Percentiles rank a stretch among this genome's conserved stretches.
phyloP scores from a whole-genome alignment of 2,329 filamentous ascomycete species.

The Rosellinia necatrix region DNA sequence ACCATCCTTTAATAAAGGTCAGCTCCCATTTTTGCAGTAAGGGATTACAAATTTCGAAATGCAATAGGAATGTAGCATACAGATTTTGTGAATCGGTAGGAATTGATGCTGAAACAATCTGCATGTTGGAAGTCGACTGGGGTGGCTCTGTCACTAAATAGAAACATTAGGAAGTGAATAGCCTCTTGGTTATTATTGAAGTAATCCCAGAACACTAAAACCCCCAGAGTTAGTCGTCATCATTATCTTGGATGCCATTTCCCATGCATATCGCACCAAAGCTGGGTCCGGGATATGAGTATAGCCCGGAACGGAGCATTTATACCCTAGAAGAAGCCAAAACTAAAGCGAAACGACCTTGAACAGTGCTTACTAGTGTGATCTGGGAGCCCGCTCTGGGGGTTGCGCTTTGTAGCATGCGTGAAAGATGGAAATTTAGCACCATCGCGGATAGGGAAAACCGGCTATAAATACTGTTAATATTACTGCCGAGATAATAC shows the following conservation, averaged over 20 bases:
- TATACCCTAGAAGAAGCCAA: not conserved
- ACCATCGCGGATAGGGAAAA: constrained; percentile 35
- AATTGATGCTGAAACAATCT: constrained; percentile 54
- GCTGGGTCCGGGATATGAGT: not conserved
- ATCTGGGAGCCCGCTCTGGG: constrained; percentile 29
- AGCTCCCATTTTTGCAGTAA: constrained; percentile 53
- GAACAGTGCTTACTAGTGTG: constrained; percentile 15
- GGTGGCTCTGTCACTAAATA: constrained; percentile 56
- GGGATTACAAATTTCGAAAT: not conserved
- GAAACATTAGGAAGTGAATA: constrained; percentile 55
- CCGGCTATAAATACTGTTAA: constrained; percentile 20
- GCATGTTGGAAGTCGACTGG: constrained; percentile 52
- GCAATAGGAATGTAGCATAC: constrained; percentile 14
- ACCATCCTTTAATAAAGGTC: constrained; percentile 16
- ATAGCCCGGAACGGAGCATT: not conserved
- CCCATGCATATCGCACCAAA: too few relatives aligned
- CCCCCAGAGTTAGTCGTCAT: not conserved
- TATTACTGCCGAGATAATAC: not conserved
- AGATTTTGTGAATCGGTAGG: constrained; percentile 50
- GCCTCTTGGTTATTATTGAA: constrained; percentile 50
- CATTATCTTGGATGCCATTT: not conserved
- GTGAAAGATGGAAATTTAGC: constrained; percentile 35
- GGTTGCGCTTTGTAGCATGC: constrained; percentile 33
- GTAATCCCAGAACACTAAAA: constrained; percentile 35
- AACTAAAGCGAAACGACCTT: not conserved